Evolutionary conservation across 2,329 filamentous ascomycete genomes (phyloP).

Genomic region (Dactylellina parvicollis): DNA sequence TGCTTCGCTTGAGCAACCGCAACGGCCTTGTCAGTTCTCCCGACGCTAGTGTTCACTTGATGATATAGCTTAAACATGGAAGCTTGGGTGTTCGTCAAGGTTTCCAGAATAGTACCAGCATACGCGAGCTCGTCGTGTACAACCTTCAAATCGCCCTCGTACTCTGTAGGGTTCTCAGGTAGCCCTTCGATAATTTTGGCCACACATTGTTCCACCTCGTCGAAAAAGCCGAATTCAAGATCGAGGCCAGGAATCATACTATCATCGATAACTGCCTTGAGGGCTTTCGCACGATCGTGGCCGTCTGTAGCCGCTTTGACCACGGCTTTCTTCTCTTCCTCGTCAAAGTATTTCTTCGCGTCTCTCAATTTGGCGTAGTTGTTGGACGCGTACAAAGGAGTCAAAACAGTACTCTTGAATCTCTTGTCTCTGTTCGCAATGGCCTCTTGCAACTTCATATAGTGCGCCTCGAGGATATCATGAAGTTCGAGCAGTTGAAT

Average conservation of each 20-base stretch:
- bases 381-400: conserved; percentile 56
- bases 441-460: conserved; percentile 57
- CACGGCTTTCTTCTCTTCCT: conserved; percentile 57
- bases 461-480: conserved; percentile 55
- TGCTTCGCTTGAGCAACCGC: conserved; percentile 47
- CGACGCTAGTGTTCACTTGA: conserved; percentile 39
- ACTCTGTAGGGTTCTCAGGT: conserved; percentile 40
- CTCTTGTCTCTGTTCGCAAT: conserved; percentile 57
- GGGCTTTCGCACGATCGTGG: conserved; percentile 47
- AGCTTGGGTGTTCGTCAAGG: conserved; percentile 39
- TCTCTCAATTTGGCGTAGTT: conserved; percentile 58
- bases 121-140: conserved; percentile 38
- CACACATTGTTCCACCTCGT: conserved; percentile 42
- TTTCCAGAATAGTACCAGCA: conserved; percentile 36
- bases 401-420: conserved; percentile 57
- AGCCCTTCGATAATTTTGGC: conserved; percentile 41
- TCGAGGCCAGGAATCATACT: conserved; percentile 53
- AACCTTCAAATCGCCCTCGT: conserved; percentile 29
- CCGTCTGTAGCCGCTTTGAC: conserved; percentile 49
- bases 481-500: conserved; percentile 55
- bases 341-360: conserved; percentile 59
- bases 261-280: conserved; percentile 52
- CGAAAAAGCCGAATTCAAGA: conserved; percentile 52
- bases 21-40: conserved; percentile 30
- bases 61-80: conserved; percentile 53